Evolutionary conservation across 306 rosid genomes (phyloP), one percentile per base, ranked within the genome.

Genomic region (Gastrolobium bilobum): DNA sequence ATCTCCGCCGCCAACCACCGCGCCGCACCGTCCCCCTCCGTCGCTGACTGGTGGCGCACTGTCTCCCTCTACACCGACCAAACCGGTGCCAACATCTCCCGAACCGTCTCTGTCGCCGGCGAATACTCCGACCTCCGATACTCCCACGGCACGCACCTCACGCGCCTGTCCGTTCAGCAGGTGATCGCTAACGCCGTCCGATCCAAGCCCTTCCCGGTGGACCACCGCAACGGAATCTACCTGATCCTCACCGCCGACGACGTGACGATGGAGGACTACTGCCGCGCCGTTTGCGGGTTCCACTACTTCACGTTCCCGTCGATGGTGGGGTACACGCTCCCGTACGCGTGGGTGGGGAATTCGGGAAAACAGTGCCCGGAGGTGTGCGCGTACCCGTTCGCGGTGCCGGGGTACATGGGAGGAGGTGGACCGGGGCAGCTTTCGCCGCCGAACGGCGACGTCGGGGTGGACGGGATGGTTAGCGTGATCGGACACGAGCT

Each of bases 221-320:
- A 94, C 60, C 97, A 94, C 82, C 84, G 88, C 37, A 83, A 89
- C 67, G 98, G 97, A 42, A 84, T 92, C 85, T 94, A 90, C 87
- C 90, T 94, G 1, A 62, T 94, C 15, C 80, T 94, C 34, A 90
- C 97, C 0, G 64, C 98, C 2, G 78, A 78, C 0, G 96, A 92
- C 67, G 96, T 94, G 0, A 86, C 92, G 34, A 81, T 94, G 43
- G 94, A 94, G 82, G 98, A 94, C 31, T 94, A 82, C 42, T 94
- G 98, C 79, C 88, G 98, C 4, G 98, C 98, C 0, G 98, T 94
- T 1, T 94, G 98, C 7, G 98, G 98, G 3, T 94, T 94, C 77
- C 98, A 92, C 48, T 94, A 92, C 78, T 94, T 94, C 86, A 94
- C 98, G 0, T 94, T 94, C 80, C 97, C 98, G 0, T 94, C 97